A percentile compares a stretch with the other conserved stretches of the same genome.
Evolutionary conservation across 2,329 filamentous ascomycete species (phyloP).

Genomic region (Hymenoscyphus albidus): DNA sequence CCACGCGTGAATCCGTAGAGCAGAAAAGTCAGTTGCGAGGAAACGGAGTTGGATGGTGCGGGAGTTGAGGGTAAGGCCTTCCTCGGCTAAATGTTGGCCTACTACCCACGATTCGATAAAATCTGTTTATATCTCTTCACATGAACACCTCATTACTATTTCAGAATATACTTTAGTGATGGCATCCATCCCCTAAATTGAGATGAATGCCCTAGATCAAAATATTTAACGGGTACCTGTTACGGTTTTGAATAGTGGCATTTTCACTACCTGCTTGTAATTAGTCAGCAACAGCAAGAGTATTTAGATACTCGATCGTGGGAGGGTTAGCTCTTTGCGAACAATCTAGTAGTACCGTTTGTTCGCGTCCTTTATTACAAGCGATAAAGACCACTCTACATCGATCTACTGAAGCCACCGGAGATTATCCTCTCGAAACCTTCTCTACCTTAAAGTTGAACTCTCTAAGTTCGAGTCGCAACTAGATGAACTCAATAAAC

Average conservation of each 20-base stretch:
- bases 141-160: background rate
- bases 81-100: too few relatives aligned
- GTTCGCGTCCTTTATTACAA: conserved; percentile 10
- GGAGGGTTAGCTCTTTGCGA: too few relatives aligned
- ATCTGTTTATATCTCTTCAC: background rate
- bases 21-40: too few relatives aligned
- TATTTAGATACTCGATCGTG: too few relatives aligned
- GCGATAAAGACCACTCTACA: conserved; percentile 13
- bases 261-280: too few relatives aligned
- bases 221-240: conserved; percentile 7
- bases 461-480: conserved; percentile 18
- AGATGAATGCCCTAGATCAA: background rate
- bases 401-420: conserved; percentile 20
- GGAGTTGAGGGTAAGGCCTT: too few relatives aligned
- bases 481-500: conserved; percentile 22
- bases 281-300: too few relatives aligned
- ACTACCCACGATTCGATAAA: background rate
- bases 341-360: too few relatives aligned
- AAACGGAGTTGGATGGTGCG: too few relatives aligned
- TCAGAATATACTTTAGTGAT: background rate
- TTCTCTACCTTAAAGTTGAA: conserved; percentile 19
- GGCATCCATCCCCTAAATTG: background rate
- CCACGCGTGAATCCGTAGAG: too few relatives aligned
- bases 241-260: too few relatives aligned
- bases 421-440: conserved; percentile 19